phyloP scores from a whole-genome alignment of 495 filamentous ascomycete species.

The Polyplosphaeria fusca region DNA sequence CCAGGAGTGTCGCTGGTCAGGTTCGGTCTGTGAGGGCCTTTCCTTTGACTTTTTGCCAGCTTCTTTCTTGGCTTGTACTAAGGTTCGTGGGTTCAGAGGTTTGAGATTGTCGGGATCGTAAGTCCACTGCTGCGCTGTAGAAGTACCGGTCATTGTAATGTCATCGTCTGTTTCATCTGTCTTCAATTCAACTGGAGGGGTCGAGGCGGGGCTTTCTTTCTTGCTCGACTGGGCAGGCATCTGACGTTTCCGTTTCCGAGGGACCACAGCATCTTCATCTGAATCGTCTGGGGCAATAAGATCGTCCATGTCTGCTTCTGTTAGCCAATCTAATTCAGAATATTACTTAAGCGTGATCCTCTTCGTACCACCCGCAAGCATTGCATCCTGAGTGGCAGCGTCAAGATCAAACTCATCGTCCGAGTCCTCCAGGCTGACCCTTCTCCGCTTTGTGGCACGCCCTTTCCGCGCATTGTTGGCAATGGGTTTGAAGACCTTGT shows the following conservation, averaged over 20 bases:
- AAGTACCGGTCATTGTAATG: slow-evolving; percentile 45
- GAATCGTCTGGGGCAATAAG: slow-evolving; percentile 79
- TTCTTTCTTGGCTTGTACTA: slow-evolving; percentile 43
- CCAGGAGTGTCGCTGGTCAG: slow-evolving; percentile 83
- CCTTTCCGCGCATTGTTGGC: slow-evolving; percentile 38
- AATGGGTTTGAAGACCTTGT: slow-evolving; percentile 47
- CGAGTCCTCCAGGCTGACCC: slow-evolving; percentile 50
- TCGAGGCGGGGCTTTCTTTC: slow-evolving; percentile 49
- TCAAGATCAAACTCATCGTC: slow-evolving; percentile 70
- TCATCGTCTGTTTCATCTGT: slow-evolving; percentile 58
- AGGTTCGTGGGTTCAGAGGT: slow-evolving; percentile 53
- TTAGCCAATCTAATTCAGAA: not conserved
- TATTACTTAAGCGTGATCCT: not conserved
- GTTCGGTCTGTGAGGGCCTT: slow-evolving; percentile 73
- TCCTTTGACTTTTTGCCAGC: slow-evolving; percentile 57
- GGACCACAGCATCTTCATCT: slow-evolving; percentile 64
- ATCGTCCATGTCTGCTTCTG: slow-evolving; percentile 66
- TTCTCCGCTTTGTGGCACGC: slow-evolving; percentile 37
- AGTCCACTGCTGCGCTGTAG: slow-evolving; percentile 80
- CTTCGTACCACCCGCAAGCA: slow-evolving; percentile 57
- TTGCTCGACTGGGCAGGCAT: slow-evolving; percentile 55
- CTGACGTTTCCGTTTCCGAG: slow-evolving; percentile 71
- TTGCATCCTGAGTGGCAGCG: slow-evolving; percentile 50
- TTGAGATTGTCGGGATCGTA: slow-evolving; percentile 75
- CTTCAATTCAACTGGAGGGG: slow-evolving; percentile 38